Conservation (phyloP, 495 filamentous ascomycete species). For the Neohortaea acidophila region DNA sequence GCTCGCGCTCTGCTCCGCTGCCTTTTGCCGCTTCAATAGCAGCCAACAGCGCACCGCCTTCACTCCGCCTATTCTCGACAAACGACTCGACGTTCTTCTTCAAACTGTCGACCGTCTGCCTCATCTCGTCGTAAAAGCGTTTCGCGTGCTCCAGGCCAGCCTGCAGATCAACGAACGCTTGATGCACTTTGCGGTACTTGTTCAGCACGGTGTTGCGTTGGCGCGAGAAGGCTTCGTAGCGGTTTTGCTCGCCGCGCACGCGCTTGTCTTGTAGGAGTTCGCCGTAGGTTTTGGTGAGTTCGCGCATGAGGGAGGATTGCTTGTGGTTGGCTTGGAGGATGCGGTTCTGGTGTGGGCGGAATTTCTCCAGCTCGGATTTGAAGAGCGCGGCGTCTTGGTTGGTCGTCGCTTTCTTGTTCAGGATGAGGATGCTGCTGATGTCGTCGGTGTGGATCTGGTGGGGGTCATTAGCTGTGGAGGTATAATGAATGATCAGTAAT, state of each 20-base stretch:
- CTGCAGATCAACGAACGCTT: slow-evolving; percentile 82
- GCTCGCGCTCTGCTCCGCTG: slow-evolving; percentile 68
- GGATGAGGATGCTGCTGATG: slow-evolving; percentile 87
- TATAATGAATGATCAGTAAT: neutral
- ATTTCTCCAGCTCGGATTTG: slow-evolving; percentile 89
- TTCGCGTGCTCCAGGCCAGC: slow-evolving; percentile 73
- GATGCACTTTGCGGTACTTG: slow-evolving; percentile 82
- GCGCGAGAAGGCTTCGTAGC: slow-evolving; percentile 75
- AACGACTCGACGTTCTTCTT: slow-evolving; percentile 94
- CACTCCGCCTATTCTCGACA: slow-evolving; percentile 81
- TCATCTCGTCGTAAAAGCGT: slow-evolving; percentile 90
- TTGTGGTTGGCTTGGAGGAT: slow-evolving; percentile 87
- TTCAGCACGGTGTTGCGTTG: slow-evolving; percentile 67
- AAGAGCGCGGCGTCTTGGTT: slow-evolving; percentile 84
- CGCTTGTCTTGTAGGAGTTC: slow-evolving; percentile 85
- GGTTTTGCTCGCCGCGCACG: slow-evolving; percentile 82
- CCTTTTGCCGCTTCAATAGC: slow-evolving; percentile 73
- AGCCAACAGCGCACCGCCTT: slow-evolving; percentile 74
- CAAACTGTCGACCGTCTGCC: slow-evolving; percentile 84
- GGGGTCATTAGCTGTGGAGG: neutral
- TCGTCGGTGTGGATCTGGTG: slow-evolving; percentile 81
- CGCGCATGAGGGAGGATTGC: slow-evolving; percentile 85
- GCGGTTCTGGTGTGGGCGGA: slow-evolving; percentile 79
- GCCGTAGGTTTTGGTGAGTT: slow-evolving; percentile 76
- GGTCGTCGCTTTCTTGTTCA: slow-evolving; percentile 89